Conservation (phyloP, 2,329 filamentous ascomycete species). For the Fusarium sp. region DNA sequence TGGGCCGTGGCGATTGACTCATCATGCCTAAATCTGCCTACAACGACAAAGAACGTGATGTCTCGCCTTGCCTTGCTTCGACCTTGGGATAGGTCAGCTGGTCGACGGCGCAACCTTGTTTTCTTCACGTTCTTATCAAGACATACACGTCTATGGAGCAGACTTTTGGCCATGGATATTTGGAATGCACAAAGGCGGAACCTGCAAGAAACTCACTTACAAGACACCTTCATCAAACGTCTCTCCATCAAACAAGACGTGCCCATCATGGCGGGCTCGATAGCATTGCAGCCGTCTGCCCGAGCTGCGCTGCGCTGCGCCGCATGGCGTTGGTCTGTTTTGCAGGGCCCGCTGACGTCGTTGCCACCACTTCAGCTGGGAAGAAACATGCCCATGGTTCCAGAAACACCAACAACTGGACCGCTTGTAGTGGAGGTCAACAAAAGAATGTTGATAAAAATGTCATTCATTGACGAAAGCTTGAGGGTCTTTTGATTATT, state of each 20-base stretch:
- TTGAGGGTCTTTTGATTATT: neutral
- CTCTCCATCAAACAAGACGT: neutral
- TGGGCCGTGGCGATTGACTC: slow-evolving; percentile 1
- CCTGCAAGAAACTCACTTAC: neutral
- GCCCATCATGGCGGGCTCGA: neutral
- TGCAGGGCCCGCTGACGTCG: slow-evolving; percentile 4
- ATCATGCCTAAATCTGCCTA: neutral
- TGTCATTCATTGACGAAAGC: neutral
- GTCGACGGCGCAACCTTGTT: neutral
- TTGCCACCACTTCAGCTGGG: neutral
- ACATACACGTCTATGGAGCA: neutral
- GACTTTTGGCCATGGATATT: neutral
- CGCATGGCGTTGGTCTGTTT: slow-evolving; percentile 2
- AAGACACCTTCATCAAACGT: neutral
- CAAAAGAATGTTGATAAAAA: neutral
- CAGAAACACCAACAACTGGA: neutral
- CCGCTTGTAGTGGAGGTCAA: neutral
- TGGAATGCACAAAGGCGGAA: slow-evolving; percentile 12
- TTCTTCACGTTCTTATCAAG: neutral
- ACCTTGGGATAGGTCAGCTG: neutral
- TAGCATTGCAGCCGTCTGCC: neutral
- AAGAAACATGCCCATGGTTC: neutral
- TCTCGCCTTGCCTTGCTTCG: neutral
- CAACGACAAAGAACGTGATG: neutral
- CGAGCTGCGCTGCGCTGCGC: neutral